Conservation (phyloP, 768 basidiomycete species). For the Leucocoprinus leucothites region DNA sequence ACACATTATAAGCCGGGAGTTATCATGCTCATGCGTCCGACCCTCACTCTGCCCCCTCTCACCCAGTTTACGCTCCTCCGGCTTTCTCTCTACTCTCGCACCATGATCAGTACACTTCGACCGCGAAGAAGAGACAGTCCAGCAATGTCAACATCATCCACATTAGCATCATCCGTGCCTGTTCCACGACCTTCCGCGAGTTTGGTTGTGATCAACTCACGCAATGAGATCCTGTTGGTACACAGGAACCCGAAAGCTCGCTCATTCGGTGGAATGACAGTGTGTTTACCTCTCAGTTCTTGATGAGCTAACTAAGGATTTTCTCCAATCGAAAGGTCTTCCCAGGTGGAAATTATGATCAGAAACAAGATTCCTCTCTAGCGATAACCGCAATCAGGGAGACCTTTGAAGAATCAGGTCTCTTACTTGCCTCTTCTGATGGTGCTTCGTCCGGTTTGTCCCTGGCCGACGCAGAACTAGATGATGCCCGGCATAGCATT, state of each 20-base stretch:
- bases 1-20: slow-evolving; percentile 5
- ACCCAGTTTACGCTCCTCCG: not conserved
- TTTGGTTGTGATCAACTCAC: slow-evolving; percentile 58
- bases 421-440: slow-evolving; percentile 46
- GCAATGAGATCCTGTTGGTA: slow-evolving; percentile 68
- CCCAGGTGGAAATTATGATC: slow-evolving; percentile 70
- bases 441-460: slow-evolving; percentile 8
- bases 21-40: not conserved
- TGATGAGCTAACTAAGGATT: too few species aligned
- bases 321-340: slow-evolving; percentile 50
- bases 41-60: not conserved
- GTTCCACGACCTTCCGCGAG: slow-evolving; percentile 64
- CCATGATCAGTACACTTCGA: not conserved
- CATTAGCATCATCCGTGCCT: not conserved
- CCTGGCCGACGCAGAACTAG: slow-evolving; percentile 38
- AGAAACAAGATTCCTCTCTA: slow-evolving; percentile 53
- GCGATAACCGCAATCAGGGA: slow-evolving; percentile 68
- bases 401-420: slow-evolving; percentile 74
- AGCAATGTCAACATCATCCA: slow-evolving; percentile 13
- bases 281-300: slow-evolving; percentile 27
- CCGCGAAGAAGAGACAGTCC: not conserved
- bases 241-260: slow-evolving; percentile 64
- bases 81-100: not conserved
- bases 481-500: slow-evolving; percentile 52
- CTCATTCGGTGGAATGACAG: slow-evolving; percentile 66